Percentiles rank a stretch among this genome's conserved stretches.
phyloP scores from a whole-genome alignment of 805 yeast species.

The Metschnikowia lachancei region DNA sequence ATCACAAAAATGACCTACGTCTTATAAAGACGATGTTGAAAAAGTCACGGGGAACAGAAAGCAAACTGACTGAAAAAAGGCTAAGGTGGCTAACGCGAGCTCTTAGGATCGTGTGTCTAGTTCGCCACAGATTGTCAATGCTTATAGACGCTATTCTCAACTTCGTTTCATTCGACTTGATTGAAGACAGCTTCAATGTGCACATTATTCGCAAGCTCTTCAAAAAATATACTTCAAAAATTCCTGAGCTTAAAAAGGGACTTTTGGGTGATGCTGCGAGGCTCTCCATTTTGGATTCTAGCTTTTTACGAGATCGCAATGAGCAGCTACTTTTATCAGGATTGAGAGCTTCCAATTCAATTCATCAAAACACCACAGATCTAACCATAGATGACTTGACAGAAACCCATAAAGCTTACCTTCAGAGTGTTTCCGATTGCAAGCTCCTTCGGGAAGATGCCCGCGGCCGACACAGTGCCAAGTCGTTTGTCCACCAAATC shows the following conservation, averaged over 20 bases:
- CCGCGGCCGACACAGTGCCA: constrained; percentile 30
- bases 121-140: constrained; percentile 39
- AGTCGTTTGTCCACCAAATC: constrained; percentile 32
- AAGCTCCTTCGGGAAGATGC: constrained; percentile 32
- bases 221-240: constrained; percentile 1
- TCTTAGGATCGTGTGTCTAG: constrained; percentile 34
- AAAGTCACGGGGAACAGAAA: not conserved
- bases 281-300: constrained; percentile 14
- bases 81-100: constrained; percentile 30
- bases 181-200: constrained; percentile 39
- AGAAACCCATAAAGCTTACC: constrained; percentile 14
- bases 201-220: constrained; percentile 26
- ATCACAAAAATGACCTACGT: constrained; percentile 28
- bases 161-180: constrained; percentile 46
- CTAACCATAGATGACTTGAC: constrained; percentile 19
- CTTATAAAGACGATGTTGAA: constrained; percentile 12
- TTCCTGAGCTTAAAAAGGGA: constrained; percentile 2
- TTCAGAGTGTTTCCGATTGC: constrained; percentile 24
- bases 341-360: not conserved
- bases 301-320: constrained; percentile 6
- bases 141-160: constrained; percentile 41
- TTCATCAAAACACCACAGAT: constrained; percentile 12
- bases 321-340: constrained; percentile 3
- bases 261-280: constrained; percentile 2
- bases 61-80: constrained; percentile 3